Evolutionary conservation across 768 basidiomycete genomes (phyloP).

Genomic region (Rhodotorula graminis): DNA sequence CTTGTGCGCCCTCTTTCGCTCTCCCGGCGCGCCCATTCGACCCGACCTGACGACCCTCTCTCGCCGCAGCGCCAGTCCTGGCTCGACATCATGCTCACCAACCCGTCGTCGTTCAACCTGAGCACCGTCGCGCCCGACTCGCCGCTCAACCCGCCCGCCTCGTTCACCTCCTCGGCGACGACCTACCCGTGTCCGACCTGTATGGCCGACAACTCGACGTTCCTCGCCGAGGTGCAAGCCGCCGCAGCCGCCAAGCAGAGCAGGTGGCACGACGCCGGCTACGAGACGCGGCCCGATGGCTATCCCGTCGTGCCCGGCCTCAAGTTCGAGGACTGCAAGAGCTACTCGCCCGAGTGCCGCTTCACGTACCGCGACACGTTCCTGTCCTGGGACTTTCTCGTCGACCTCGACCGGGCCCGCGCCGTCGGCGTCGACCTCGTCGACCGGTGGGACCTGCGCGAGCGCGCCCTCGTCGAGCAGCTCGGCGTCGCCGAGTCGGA

Average conservation of each 20-base stretch:
- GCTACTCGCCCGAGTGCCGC: conserved; percentile 53
- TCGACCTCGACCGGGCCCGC: conserved; percentile 51
- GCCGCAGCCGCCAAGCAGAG: neutral
- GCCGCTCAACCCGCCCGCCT: conserved; percentile 5
- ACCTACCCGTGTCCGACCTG: conserved; percentile 17
- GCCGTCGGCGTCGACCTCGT: conserved; percentile 45
- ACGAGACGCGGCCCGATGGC: conserved; percentile 26
- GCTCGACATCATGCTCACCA: conserved; percentile 22
- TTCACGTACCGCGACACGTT: conserved; percentile 60
- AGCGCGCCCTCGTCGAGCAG: conserved; percentile 51
- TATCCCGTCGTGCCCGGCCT: conserved; percentile 29
- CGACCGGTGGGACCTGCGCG: conserved; percentile 55
- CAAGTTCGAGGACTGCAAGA: conserved; percentile 33
- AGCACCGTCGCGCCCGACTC: neutral
- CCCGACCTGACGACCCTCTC: neutral
- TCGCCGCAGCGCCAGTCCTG: conserved; percentile 28
- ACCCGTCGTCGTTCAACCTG: conserved; percentile 29
- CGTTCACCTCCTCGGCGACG: neutral
- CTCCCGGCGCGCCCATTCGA: fast-evolving
- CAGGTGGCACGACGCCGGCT: conserved; percentile 12
- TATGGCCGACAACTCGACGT: conserved; percentile 12
- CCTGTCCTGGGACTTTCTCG: conserved; percentile 65
- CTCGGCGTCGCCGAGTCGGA: conserved; percentile 48
- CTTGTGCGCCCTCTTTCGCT: conserved; percentile 46
- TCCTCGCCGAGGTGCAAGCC: neutral